Evolutionary conservation across 768 basidiomycete genomes (phyloP), one percentile per base, ranked within the genome.

Genomic region (Leccinum broughii): DNA sequence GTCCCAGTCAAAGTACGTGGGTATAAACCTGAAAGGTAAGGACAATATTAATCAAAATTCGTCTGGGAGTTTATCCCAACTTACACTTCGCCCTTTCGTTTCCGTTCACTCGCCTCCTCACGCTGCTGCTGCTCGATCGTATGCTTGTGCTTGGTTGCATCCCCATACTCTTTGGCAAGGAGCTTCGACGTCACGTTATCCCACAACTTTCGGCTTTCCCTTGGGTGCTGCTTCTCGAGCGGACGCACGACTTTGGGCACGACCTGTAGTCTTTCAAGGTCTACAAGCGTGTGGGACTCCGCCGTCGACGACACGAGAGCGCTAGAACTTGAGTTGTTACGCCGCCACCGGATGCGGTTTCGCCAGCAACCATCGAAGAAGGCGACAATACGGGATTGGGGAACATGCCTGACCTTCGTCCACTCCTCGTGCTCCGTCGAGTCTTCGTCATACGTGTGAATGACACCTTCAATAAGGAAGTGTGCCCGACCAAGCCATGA

Each of bases 91-190:
- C 89, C 92, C 59, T 85, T 89, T 72, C 81, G 83, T 80, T 93
- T 95, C 76, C 93, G 81, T 72, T 93, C 92, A 11, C 88, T 90
- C 6, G 94, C 92, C 34, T 86, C 83, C 61, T 98, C 95, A 54
- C 97, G 79, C 80, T 98, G 97, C 70, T 72, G 84, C 82, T 98
- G 96, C 77, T 99, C 97, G 58, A 99, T 96, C 5, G 75, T 75
- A 55, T 94, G 84, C 81, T 99, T 99, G 78, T 90, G 85, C 79
- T 82, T 90, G 59, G 93, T 98, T 55, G 97, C 97, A 46, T 95
- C 93, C 24, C 84, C 81, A 75, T 84, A 99, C 70, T 95, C 91
- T 82, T 97, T 98, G 70, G 77, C 82, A 49, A 91, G 53, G 58
- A 98, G 75, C 60, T 83, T 78, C 50, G 76, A 80, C 54, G 95